Conservation (phyloP, 192 early-diverging fungal genomes). For the Funneliformis geosporum region DNA sequence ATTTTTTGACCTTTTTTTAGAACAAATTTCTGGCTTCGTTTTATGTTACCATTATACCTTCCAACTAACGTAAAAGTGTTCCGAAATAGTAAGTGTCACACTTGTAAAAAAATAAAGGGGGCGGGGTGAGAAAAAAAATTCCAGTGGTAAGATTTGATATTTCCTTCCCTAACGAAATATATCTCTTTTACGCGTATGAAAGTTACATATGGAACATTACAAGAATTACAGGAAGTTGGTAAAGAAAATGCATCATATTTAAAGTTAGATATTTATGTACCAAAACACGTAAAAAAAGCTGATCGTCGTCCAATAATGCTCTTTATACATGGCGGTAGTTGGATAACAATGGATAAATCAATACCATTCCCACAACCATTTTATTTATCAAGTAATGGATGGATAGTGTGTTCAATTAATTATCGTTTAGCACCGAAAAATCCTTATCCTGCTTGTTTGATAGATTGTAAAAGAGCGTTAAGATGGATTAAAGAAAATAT, state of each 20-base stretch:
- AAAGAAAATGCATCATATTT: constrained; percentile 36
- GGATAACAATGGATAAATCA: constrained; percentile 63
- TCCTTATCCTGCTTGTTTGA: constrained; percentile 58
- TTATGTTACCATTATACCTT: background rate
- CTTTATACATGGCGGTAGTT: constrained; percentile 35
- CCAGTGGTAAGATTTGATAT: too few species aligned
- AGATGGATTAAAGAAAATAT: constrained; percentile 67
- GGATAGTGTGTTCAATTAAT: constrained; percentile 64
- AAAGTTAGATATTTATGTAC: constrained; percentile 41
- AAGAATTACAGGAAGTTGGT: constrained; percentile 33
- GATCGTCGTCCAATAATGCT: constrained; percentile 41
- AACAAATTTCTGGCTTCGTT: background rate
- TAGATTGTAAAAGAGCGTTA: constrained; percentile 68
- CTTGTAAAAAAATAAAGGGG: too few species aligned
- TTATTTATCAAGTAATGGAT: constrained; percentile 45
- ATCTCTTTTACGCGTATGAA: background rate
- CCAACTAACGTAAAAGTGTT: constrained; percentile 3
- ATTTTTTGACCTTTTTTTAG: too few species aligned
- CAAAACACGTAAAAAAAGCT: constrained; percentile 30
- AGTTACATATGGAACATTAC: constrained; percentile 9
- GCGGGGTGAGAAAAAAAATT: too few species aligned
- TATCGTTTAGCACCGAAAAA: constrained; percentile 53
- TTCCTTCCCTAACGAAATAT: background rate
- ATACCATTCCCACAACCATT: constrained; percentile 50
- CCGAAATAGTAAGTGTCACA: constrained; percentile 3